Conservation (phyloP, 169 alveolate genomes). For the Plasmodium coatneyi region DNA sequence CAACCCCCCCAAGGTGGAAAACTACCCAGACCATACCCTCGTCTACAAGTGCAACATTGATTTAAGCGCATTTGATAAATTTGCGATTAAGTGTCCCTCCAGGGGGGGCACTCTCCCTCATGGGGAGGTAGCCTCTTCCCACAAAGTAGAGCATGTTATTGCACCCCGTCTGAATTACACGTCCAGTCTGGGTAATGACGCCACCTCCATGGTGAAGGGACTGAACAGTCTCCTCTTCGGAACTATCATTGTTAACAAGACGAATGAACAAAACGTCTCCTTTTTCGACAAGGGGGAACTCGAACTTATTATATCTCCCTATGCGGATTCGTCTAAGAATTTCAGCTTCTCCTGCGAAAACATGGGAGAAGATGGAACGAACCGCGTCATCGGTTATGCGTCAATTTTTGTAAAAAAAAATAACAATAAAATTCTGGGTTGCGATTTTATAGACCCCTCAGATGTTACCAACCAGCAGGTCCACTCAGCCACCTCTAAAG, state of each 20-base stretch:
- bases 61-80: constrained; percentile 28
- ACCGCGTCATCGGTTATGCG: constrained; percentile 24
- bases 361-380: constrained; percentile 4
- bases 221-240: constrained; percentile 27
- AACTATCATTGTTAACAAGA: constrained; percentile 18
- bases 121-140: not conserved
- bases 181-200: constrained; percentile 31
- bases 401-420: constrained; percentile 65
- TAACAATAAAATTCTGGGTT: constrained; percentile 58
- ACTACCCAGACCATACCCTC: not conserved
- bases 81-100: constrained; percentile 38
- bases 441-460: constrained; percentile 37
- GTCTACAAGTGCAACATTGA: constrained; percentile 51
- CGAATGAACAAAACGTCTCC: constrained; percentile 1
- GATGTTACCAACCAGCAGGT: not conserved
- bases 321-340: constrained; percentile 41
- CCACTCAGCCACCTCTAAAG: not conserved
- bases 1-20: not conserved
- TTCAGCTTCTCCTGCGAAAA: constrained; percentile 44
- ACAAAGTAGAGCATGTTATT: not conserved
- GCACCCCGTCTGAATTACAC: constrained; percentile 6
- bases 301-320: constrained; percentile 48
- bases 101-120: not conserved
- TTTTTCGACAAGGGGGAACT: constrained; percentile 53
- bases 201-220: constrained; percentile 11